These are phyloP conservation scores for Liriodendron chinense DNA, from an alignment of 164 flowering plant species.

Conservation along the genomic window DNA sequence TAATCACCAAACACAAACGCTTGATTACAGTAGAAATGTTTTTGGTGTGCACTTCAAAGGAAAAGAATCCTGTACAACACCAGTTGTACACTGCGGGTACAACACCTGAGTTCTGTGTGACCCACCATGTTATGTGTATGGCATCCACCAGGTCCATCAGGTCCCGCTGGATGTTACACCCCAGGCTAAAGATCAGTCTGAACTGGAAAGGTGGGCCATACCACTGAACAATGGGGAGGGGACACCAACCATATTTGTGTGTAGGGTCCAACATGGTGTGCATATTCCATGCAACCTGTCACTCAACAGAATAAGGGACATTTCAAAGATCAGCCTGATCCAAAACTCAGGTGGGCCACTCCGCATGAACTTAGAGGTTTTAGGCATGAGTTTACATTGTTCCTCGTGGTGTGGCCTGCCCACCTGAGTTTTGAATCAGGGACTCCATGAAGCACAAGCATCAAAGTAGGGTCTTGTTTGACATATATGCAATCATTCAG, in stretches of 20 bases:
- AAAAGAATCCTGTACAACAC: not conserved
- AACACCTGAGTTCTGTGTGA: not conserved
- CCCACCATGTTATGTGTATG: not conserved
- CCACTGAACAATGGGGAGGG: not conserved
- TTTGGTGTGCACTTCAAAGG: not conserved
- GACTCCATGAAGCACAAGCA: too few species aligned
- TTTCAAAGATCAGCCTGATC: too few species aligned
- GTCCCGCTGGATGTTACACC: not conserved
- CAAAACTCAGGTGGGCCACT: too few species aligned
- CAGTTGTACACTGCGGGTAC: not conserved
- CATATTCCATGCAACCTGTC: too few species aligned
- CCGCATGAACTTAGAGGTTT: too few species aligned
- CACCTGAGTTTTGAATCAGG: too few species aligned
- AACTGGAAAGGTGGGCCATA: not conserved
- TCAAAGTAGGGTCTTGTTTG: too few species aligned
- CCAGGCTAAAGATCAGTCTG: not conserved
- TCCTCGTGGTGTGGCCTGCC: too few species aligned
- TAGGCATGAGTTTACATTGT: too few species aligned
- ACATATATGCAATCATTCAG: not conserved
- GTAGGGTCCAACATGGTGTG: not conserved
- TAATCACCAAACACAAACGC: not conserved
- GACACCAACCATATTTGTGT: not conserved
- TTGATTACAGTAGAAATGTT: not conserved
- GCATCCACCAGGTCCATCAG: not conserved
- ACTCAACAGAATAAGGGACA: too few species aligned